Evolutionary conservation across 257 asterid genomes (phyloP).

Genomic region (Jaltomata sinuosa): DNA sequence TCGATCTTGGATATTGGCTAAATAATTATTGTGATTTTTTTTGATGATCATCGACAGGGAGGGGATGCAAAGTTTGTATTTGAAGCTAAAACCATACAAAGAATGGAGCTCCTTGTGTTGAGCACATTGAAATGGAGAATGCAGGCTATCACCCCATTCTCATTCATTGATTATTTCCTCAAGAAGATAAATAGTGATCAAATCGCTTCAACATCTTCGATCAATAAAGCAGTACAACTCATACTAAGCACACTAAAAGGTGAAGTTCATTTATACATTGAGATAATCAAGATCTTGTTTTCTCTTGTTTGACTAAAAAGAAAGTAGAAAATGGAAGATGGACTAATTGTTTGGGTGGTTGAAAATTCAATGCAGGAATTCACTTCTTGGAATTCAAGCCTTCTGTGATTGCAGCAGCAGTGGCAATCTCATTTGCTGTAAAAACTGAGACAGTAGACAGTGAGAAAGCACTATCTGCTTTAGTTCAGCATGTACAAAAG

Average conservation of each 20-base stretch:
- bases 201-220: slow-evolving; percentile 6
- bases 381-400: slow-evolving; percentile 33
- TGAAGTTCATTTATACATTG: not conserved
- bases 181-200: slow-evolving; percentile 15
- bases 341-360: slow-evolving; percentile 1
- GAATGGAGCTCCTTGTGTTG: slow-evolving; percentile 40
- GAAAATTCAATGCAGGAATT: slow-evolving; percentile 29
- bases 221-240: slow-evolving; percentile 18
- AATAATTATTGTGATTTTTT: not conserved
- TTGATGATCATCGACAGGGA: slow-evolving; percentile 3
- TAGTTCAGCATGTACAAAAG: slow-evolving; percentile 20
- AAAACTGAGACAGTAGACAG: slow-evolving; percentile 21
- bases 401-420: slow-evolving; percentile 44
- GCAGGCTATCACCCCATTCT: slow-evolving; percentile 37
- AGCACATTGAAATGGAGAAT: slow-evolving; percentile 33
- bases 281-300: not conserved
- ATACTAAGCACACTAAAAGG: slow-evolving; percentile 25
- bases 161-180: slow-evolving; percentile 27
- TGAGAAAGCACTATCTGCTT: slow-evolving; percentile 19
- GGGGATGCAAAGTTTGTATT: slow-evolving; percentile 16
- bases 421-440: slow-evolving; percentile 24
- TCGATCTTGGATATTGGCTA: not conserved
- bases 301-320: not conserved
- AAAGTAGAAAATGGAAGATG: not conserved
- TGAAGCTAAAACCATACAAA: slow-evolving; percentile 30